phyloP scores from a whole-genome alignment of 2,329 filamentous ascomycete genomes.

The Fusarium pseudonygamai region DNA sequence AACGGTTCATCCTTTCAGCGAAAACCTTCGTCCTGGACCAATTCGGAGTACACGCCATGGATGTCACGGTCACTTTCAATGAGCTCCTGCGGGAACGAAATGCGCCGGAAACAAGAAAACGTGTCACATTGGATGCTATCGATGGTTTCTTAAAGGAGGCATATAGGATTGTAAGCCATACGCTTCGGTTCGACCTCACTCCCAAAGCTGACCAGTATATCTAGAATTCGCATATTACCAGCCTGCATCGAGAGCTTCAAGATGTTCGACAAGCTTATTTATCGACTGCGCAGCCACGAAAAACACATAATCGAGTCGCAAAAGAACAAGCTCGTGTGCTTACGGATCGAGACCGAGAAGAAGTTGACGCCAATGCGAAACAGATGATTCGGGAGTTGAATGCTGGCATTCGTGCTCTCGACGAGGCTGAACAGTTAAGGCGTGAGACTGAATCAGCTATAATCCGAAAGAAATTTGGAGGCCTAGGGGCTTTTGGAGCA shows the following conservation, averaged over 20 bases:
- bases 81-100: slow-evolving; percentile 70
- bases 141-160: slow-evolving; percentile 95
- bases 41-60: slow-evolving; percentile 52
- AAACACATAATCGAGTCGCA: slow-evolving; percentile 59
- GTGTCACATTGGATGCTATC: slow-evolving; percentile 63
- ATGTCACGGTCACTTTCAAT: slow-evolving; percentile 76
- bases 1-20: neutral
- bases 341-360: slow-evolving; percentile 83
- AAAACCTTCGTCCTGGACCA: slow-evolving; percentile 2
- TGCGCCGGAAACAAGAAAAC: slow-evolving; percentile 55
- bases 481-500: slow-evolving; percentile 70
- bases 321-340: slow-evolving; percentile 65
- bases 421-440: slow-evolving; percentile 83
- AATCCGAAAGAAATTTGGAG: slow-evolving; percentile 74
- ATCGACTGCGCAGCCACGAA: slow-evolving; percentile 75
- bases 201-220: slow-evolving; percentile 27
- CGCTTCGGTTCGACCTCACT: slow-evolving; percentile 18
- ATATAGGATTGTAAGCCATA: slow-evolving; percentile 79
- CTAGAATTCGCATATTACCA: slow-evolving; percentile 85
- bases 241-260: slow-evolving; percentile 81
- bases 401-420: slow-evolving; percentile 79
- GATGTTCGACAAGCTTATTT: slow-evolving; percentile 91
- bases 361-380: slow-evolving; percentile 88
- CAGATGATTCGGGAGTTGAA: slow-evolving; percentile 86
- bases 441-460: slow-evolving; percentile 78